Evolutionary conservation across 2,329 filamentous ascomycete genomes (phyloP), one percentile per base, ranked within the genome.

Genomic region (Coniochaeta ligniaria): DNA sequence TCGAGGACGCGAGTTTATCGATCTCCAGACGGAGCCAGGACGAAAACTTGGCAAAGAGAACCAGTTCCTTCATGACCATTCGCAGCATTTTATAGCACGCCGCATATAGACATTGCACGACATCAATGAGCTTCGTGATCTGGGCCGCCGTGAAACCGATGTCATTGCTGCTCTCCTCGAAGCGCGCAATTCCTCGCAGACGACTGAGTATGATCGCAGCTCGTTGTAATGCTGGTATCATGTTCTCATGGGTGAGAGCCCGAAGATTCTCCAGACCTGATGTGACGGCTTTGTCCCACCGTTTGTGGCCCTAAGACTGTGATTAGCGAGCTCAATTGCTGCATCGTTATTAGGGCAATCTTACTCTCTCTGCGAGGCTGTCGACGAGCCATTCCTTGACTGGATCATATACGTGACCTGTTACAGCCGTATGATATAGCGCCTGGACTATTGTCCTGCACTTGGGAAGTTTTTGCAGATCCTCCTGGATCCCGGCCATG

Each of bases 341-440:
- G 6, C 9, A 3, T 35, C 8, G 5, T 4, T 2, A 31, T 33
- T 7, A 38, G 41, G 9, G 28, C 4, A 14, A 35, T 59, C 83
- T 69, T 78, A 93, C 91, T 63, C 91, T 80, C 70, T 96, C 91
- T 8, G 86, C 85, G 33, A 97, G 76, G 65, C 90, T 89, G 68
- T 96, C 92, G 5, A 93, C 85, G 1, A 99, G 80, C 89, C 96
- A 99, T 71, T 97, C 92, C 62, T 86, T 87, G 59, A 98, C 79
- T 22, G 85, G 83, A 11, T 85, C 83, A 59, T 89, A 86, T 28
- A 90, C 92, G 69, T 95, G 85, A 0, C 93, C 93, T 0, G 92
- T 96, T 33, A 92, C 86, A 6, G 92, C 89, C 0, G 94, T 83
- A 69, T 96, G 92, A 70, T 91, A 96, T 9, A 96, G 75, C 4